Conservation (phyloP, 345 rosid species). For the Populus pruinosa region DNA sequence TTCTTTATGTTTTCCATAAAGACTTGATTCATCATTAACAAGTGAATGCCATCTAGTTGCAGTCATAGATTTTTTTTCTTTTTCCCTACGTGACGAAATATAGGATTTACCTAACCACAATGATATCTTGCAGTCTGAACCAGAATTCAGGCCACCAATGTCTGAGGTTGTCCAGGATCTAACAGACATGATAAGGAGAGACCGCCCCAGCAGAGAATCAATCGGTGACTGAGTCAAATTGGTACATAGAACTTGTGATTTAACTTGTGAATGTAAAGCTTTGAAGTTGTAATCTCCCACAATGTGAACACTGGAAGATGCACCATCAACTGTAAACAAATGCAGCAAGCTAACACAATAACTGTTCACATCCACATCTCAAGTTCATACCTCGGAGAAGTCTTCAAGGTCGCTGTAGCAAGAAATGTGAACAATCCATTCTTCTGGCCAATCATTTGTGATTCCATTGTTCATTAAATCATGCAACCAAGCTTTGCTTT, state of each 20-base stretch:
- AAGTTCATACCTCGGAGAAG: background rate
- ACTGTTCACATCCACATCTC: slow-evolving; percentile 14
- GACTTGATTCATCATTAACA: background rate
- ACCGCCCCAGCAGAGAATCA: slow-evolving; percentile 57
- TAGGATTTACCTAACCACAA: background rate
- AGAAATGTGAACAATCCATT: slow-evolving; percentile 9
- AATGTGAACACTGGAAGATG: slow-evolving; percentile 1
- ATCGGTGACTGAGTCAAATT: slow-evolving; percentile 35
- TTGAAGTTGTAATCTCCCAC: slow-evolving; percentile 4
- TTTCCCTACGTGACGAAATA: background rate
- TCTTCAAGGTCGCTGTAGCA: background rate
- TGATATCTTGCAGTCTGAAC: slow-evolving; percentile 54
- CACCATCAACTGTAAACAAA: slow-evolving; percentile 13
- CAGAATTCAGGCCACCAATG: slow-evolving; percentile 83
- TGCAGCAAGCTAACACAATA: slow-evolving; percentile 2
- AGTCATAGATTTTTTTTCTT: background rate
- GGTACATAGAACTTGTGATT: slow-evolving; percentile 7
- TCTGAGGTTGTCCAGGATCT: slow-evolving; percentile 97
- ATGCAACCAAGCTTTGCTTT: slow-evolving; percentile 4
- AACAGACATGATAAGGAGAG: slow-evolving; percentile 68
- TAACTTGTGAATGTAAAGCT: slow-evolving; percentile 15
- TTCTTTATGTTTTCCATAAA: background rate
- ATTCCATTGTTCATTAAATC: slow-evolving; percentile 22
- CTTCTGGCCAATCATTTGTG: slow-evolving; percentile 15
- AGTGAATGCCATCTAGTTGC: background rate